Evolutionary conservation across 1,284 basidiomycete genomes (phyloP).

Genomic region (Ustilago cynodontis): DNA sequence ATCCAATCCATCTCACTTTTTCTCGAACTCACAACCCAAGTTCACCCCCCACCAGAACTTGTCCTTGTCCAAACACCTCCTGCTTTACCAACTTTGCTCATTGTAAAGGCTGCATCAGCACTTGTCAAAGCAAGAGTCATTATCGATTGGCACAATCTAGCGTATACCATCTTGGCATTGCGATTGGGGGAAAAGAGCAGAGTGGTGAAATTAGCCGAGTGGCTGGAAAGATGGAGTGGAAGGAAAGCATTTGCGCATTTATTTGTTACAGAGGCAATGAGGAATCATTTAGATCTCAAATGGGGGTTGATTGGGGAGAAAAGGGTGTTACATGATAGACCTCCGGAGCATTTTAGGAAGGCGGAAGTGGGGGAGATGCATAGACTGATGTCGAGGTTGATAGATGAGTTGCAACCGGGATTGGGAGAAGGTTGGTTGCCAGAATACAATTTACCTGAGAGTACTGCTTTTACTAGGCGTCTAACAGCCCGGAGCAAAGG

Average conservation of each 20-base stretch:
- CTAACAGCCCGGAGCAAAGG: background rate
- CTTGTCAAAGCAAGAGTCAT: constrained; percentile 84
- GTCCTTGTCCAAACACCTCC: constrained; percentile 96
- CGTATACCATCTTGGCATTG: constrained; percentile 90
- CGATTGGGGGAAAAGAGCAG: constrained; percentile 78
- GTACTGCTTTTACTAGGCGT: constrained; percentile 52
- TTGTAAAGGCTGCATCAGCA: constrained; percentile 81
- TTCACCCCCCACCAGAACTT: constrained; percentile 81
- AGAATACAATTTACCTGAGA: constrained; percentile 5
- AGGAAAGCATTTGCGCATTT: constrained; percentile 83
- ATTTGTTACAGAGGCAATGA: constrained; percentile 93
- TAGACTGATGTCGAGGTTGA: constrained; percentile 34
- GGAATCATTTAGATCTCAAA: constrained; percentile 77
- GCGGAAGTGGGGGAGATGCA: constrained; percentile 40
- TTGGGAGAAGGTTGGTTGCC: constrained; percentile 43
- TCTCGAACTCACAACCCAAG: constrained; percentile 70
- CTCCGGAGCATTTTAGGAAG: constrained; percentile 32
- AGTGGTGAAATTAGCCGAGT: constrained; percentile 76
- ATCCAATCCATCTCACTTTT: constrained; percentile 58
- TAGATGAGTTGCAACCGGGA: constrained; percentile 22
- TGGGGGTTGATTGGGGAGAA: constrained; percentile 75
- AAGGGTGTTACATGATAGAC: constrained; percentile 73
- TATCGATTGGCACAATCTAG: constrained; percentile 99
- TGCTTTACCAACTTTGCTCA: constrained; percentile 89
- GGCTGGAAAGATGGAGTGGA: constrained; percentile 60